phyloP scores from a whole-genome alignment of 1,284 basidiomycete species.

The Pseudozyma hubeiensis region DNA sequence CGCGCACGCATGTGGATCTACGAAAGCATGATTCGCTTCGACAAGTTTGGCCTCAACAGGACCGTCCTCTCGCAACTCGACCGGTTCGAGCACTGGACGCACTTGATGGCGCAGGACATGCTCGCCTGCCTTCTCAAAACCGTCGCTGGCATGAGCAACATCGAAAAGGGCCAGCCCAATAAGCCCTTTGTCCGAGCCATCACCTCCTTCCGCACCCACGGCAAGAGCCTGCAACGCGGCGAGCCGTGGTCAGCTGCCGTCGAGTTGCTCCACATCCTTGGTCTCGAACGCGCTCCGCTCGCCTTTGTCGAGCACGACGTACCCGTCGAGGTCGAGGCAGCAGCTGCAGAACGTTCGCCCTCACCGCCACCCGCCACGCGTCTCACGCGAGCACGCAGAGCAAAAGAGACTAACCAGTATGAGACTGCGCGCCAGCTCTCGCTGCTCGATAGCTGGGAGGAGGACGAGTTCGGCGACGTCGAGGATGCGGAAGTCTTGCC shows the following conservation, averaged over 20 bases:
- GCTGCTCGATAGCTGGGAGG: conserved; percentile 38
- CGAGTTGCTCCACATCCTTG: conserved; percentile 23
- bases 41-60: conserved; percentile 49
- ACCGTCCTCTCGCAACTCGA: conserved; percentile 49
- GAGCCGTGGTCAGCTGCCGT: conserved; percentile 51
- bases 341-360: conserved; percentile 32
- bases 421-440: conserved; percentile 36
- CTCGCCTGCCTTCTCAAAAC: conserved; percentile 48
- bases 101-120: conserved; percentile 48
- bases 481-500: conserved; percentile 14
- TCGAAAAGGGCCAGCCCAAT: conserved; percentile 49
- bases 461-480: conserved; percentile 34
- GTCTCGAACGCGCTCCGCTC: conserved; percentile 17
- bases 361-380: conserved; percentile 20
- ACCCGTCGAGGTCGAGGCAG: conserved; percentile 38
- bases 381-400: conserved; percentile 27
- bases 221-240: conserved; percentile 39
- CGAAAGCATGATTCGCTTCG: conserved; percentile 59
- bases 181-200: conserved; percentile 31
- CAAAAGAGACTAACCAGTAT: conserved; percentile 38
- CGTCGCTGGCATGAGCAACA: conserved; percentile 45
- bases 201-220: conserved; percentile 35
- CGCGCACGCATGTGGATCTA: conserved; percentile 62
- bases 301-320: conserved; percentile 40
- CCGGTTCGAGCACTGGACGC: conserved; percentile 56